These are phyloP conservation scores for Rhododendron henanense DNA, from an alignment of 148 eudicot genomes.

Conservation along the genomic window DNA sequence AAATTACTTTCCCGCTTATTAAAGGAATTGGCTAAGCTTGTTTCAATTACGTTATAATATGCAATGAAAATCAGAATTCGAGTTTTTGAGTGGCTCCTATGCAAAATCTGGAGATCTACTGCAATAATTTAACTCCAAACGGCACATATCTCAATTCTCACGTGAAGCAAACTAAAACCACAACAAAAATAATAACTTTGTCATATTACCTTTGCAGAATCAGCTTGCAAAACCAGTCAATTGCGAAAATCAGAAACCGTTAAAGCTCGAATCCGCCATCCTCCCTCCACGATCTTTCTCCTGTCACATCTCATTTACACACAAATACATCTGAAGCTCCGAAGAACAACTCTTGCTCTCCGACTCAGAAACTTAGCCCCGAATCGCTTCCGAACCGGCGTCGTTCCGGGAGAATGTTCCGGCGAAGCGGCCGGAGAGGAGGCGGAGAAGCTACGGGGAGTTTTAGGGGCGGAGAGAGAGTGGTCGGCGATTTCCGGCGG, in stretches of 20 bases:
- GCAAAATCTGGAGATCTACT: background rate
- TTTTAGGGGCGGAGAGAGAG: background rate
- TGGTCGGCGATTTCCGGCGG: constrained; percentile 14
- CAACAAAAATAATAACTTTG: background rate
- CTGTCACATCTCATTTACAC: background rate
- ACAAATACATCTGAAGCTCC: background rate
- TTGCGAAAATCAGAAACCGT: background rate
- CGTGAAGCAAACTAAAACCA: background rate
- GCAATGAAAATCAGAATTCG: background rate
- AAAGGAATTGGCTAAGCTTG: background rate
- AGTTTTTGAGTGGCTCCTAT: background rate
- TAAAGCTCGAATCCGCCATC: background rate
- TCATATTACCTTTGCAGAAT: background rate
- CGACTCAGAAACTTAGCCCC: background rate
- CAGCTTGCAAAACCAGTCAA: background rate
- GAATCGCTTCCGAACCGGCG: constrained; percentile 4
- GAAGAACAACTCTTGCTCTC: background rate
- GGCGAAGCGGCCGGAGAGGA: constrained; percentile 28
- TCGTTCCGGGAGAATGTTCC: constrained; percentile 19
- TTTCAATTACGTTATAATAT: background rate
- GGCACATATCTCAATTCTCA: background rate
- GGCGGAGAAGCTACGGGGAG: background rate
- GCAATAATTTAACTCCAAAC: background rate
- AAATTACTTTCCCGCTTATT: background rate
- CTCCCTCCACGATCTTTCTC: background rate